These are phyloP conservation scores for Murraya paniculata DNA, from an alignment of 345 rosid species.

Conservation along the genomic window DNA sequence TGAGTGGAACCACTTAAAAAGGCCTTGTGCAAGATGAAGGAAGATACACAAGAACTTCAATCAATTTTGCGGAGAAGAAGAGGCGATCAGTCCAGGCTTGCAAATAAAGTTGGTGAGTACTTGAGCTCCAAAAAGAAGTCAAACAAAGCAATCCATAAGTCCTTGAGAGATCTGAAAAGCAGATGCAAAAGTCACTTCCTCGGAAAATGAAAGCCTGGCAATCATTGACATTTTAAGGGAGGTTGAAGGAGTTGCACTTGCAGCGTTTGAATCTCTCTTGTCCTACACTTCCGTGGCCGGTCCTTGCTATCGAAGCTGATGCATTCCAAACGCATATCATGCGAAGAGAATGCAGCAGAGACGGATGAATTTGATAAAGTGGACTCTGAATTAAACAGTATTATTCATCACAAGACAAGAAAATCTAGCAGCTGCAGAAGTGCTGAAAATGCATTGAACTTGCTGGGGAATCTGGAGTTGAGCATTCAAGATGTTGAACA, in stretches of 20 bases:
- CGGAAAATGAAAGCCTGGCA: slow-evolving; percentile 9
- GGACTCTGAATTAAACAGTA: slow-evolving; percentile 18
- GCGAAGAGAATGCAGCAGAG: slow-evolving; percentile 10
- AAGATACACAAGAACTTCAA: slow-evolving; percentile 25
- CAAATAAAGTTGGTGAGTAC: slow-evolving; percentile 21
- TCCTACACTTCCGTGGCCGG: slow-evolving; percentile 24
- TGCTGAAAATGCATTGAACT: slow-evolving; percentile 10
- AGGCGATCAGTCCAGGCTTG: neutral
- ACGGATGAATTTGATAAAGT: slow-evolving; percentile 5
- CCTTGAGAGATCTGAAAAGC: slow-evolving; percentile 9
- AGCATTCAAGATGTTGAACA: slow-evolving; percentile 22
- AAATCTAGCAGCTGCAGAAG: slow-evolving; percentile 1
- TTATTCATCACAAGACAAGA: slow-evolving; percentile 11
- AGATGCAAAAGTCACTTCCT: neutral
- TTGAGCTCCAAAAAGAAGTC: slow-evolving; percentile 19
- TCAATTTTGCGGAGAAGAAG: slow-evolving; percentile 20
- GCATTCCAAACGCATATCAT: slow-evolving; percentile 11
- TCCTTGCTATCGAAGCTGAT: slow-evolving; percentile 23
- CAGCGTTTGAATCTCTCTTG: slow-evolving; percentile 26
- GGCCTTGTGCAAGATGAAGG: slow-evolving; percentile 24
- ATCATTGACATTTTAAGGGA: slow-evolving; percentile 23
- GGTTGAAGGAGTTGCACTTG: slow-evolving; percentile 20
- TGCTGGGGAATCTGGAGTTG: neutral
- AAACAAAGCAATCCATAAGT: slow-evolving; percentile 27
- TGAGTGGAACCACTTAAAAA: slow-evolving; percentile 11